phyloP scores from a whole-genome alignment of 192 early-diverging fungal genomes.

The Backusella psychrophila region DNA sequence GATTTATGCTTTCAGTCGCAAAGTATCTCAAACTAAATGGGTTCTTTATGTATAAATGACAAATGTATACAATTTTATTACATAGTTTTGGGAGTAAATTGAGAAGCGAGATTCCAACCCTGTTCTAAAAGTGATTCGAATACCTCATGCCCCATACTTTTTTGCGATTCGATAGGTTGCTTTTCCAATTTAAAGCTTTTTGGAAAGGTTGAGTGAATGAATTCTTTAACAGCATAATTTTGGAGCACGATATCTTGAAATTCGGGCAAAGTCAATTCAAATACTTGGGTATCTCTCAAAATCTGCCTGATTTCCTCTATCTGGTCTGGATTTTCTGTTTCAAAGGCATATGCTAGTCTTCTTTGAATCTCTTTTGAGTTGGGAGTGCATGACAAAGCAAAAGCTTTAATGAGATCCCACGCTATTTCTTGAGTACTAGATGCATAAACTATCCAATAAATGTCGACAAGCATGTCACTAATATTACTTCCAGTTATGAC shows the following conservation, averaged over 20 bases:
- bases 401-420: not conserved
- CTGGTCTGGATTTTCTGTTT: not conserved
- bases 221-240: conserved; percentile 74
- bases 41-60: no score
- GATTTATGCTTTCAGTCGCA: no score
- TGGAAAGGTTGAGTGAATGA: conserved; percentile 67
- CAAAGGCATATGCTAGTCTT: not conserved
- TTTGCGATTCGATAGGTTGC: conserved; percentile 40
- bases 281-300: not conserved
- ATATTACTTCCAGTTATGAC: conserved; percentile 73
- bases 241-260: conserved; percentile 72
- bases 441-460: conserved; percentile 69
- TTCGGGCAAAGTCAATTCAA: conserved; percentile 11
- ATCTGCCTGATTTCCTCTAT: not conserved
- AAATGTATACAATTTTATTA: not conserved
- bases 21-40: no score
- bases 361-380: not conserved
- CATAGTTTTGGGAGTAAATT: not conserved
- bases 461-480: conserved; percentile 74
- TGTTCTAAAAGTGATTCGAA: conserved; percentile 43
- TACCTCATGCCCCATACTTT: conserved; percentile 50
- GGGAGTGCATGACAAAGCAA: not conserved
- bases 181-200: conserved; percentile 59
- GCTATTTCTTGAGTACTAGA: not conserved
- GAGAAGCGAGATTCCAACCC: conserved; percentile 19